A percentile compares a stretch with the other conserved stretches of the same genome.
Conservation (phyloP, 352 stramenopile species). For the Pythium phragmiticola region DNA sequence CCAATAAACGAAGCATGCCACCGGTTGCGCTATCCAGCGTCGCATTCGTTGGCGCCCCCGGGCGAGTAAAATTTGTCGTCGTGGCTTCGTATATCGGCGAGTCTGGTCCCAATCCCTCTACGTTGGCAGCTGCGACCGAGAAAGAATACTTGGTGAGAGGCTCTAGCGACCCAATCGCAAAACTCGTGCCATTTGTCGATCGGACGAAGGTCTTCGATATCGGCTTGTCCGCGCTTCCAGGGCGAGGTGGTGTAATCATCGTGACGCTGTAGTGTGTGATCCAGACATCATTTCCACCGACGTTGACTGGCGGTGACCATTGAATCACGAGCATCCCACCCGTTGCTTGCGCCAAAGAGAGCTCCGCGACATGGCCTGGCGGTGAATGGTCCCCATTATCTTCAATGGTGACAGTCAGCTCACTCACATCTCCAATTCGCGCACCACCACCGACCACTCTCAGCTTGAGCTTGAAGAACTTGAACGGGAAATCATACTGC, state of each 20-base stretch:
- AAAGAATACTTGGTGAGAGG: conserved; percentile 35
- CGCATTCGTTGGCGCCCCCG: conserved; percentile 29
- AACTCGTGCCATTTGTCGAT: conserved; percentile 35
- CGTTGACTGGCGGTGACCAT: conserved; percentile 48
- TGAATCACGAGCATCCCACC: conserved; percentile 44
- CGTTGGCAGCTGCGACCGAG: conserved; percentile 42
- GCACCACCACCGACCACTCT: conserved; percentile 30
- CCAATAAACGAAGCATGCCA: conserved; percentile 38
- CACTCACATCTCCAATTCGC: conserved; percentile 28
- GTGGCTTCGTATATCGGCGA: conserved; percentile 14
- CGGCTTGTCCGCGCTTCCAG: neutral
- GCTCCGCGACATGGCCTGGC: conserved; percentile 31
- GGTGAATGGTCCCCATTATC: conserved; percentile 53
- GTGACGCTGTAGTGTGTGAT: conserved; percentile 39
- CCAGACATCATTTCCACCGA: conserved; percentile 36
- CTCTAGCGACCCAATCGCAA: conserved; percentile 31
- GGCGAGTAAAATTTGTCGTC: conserved; percentile 44
- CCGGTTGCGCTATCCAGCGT: conserved; percentile 38
- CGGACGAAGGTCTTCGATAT: conserved; percentile 22
- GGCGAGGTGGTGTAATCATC: neutral
- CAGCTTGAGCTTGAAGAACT: conserved; percentile 42
- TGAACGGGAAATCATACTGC: conserved; percentile 46
- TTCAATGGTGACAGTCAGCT: conserved; percentile 35
- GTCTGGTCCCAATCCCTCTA: conserved; percentile 28
- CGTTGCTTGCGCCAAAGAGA: conserved; percentile 29